These are phyloP conservation scores for Paramecium caudatum DNA, from an alignment of 73 alveolate genomes.

Conservation along the genomic window DNA sequence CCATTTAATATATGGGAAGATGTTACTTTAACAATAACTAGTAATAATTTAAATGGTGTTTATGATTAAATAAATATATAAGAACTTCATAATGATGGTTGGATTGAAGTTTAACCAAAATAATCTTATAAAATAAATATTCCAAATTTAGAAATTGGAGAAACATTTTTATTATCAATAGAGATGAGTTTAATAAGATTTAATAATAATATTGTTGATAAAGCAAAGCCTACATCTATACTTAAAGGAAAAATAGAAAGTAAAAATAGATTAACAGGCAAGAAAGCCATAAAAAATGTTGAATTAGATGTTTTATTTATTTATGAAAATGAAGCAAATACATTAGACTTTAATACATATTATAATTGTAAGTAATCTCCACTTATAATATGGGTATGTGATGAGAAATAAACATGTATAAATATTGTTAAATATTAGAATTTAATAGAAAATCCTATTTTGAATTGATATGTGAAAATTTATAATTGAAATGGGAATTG, in stretches of 20 bases:
- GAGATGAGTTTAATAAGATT: not conserved
- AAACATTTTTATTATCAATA: not conserved
- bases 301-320: constrained; percentile 1
- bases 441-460: constrained; percentile 3
- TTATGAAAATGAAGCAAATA: constrained; percentile 21
- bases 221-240: not conserved
- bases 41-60: not conserved
- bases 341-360: constrained; percentile 9
- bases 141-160: constrained; percentile 28
- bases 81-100: constrained; percentile 3
- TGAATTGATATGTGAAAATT: not conserved
- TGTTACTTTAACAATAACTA: constrained; percentile 1
- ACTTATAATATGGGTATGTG: not conserved
- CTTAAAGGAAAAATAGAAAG: constrained; percentile 16
- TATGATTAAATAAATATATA: not conserved
- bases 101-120: constrained; percentile 1
- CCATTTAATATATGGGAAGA: constrained; percentile 44
- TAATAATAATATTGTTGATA: not conserved
- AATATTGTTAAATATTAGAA: not conserved
- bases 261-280: constrained; percentile 25
- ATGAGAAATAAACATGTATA: not conserved
- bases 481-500: not conserved
- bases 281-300: not conserved
- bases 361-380: constrained; percentile 31
- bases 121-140: not conserved